Base-by-base conservation (phyloP, 768 basidiomycete genomes). In the Leccinum sublutescens region DNA sequence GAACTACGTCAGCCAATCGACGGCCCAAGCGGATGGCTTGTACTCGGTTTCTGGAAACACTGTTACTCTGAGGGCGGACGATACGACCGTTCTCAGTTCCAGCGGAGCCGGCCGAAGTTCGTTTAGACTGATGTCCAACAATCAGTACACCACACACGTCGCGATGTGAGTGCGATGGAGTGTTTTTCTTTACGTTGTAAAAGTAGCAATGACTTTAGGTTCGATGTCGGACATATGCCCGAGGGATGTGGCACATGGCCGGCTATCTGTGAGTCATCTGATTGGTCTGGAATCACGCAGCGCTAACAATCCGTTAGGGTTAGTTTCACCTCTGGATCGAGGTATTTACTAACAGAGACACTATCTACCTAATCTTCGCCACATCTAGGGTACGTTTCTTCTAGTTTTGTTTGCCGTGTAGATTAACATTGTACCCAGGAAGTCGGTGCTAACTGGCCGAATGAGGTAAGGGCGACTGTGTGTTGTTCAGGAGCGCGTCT, bases 21-120 rank as follows among this genome's bases (percentile, higher is more conserved):
- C 83, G 0, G 87, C 88, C 0, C 59, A 75, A 25, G 71, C 74
- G 12, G 68, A 79, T 52, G 87, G 88, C 64, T 67, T 91, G 52
- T 87, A 85, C 3, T 86, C 75, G 59, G 76, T 85, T 3, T 78
- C 77, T 15, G 78, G 77, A 15, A 75, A 82, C 61, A 60, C 63
- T 4, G 66, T 77, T 14, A 71, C 64, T 14, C 56, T 78, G 21
- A 66, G 72, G 1, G 71, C 74, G 4, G 77, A 78, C 43, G 29
- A 68, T 45, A 68, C 61, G 15, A 76, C 77, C 11, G 59, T 63
- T 6, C 67, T 79, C 9, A 63, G 38, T 7, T 4, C 75, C 8
- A 54, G 52, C 7, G 74, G 67, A 6, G 66, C 74, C 0, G 78
- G 77, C 38, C 65, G 77, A 40, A 71, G 74, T 29, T 75, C 76